phyloP scores from a whole-genome alignment of 2,329 filamentous ascomycete species.

The Rutstroemia sydowiana region DNA sequence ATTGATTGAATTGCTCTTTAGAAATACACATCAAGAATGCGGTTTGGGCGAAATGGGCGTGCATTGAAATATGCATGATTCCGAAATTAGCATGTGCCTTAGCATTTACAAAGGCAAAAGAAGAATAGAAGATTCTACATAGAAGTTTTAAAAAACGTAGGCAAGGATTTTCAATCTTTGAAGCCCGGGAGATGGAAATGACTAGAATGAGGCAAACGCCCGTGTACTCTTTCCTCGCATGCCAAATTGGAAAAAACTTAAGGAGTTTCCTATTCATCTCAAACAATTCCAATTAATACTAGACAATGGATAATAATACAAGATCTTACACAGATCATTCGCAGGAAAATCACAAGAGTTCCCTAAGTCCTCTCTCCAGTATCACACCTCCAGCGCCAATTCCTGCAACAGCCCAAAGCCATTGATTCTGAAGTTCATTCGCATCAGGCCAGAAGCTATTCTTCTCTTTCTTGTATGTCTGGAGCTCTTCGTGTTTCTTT shows the following conservation, averaged over 20 bases:
- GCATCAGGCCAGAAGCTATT: conserved; percentile 12
- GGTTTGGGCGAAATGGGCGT: background rate
- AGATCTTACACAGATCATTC: background rate
- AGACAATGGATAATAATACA: background rate
- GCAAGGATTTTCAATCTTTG: too few relatives aligned
- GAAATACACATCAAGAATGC: too few relatives aligned
- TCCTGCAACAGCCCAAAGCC: conserved; percentile 8
- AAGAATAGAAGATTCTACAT: too few relatives aligned
- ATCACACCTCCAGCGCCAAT: conserved; percentile 1
- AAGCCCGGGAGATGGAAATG: too few relatives aligned
- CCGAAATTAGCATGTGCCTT: background rate
- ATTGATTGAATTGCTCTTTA: background rate
- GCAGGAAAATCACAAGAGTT: background rate
- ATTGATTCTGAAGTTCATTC: conserved; percentile 7
- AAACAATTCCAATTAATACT: too few relatives aligned
- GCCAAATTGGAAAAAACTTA: background rate
- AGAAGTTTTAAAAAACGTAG: too few relatives aligned
- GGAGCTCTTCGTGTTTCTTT: conserved; percentile 4
- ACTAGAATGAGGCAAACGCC: too few relatives aligned
- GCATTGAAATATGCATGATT: background rate
- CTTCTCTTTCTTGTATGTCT: conserved; percentile 8
- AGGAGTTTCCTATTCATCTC: background rate
- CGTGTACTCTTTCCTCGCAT: too few relatives aligned
- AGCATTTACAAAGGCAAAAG: too few relatives aligned
- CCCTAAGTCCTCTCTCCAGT: conserved; percentile 1